Evolutionary conservation across 169 alveolate genomes (phyloP).

Genomic region (Plasmodium adleri): DNA sequence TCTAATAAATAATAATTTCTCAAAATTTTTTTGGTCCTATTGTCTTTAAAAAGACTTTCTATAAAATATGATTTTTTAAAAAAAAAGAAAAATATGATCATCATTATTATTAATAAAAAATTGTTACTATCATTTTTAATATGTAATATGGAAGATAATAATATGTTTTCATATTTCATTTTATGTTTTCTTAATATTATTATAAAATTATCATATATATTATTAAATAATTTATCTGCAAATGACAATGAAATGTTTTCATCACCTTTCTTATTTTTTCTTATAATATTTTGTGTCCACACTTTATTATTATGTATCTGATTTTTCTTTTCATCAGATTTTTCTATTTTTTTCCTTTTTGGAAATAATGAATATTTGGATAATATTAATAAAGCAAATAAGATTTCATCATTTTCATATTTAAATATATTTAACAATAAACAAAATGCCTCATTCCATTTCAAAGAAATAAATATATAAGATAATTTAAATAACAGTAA

Average conservation of each 20-base stretch:
- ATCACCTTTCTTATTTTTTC: too few relatives aligned
- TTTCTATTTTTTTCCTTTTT: background rate
- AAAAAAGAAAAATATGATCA: constrained; percentile 37
- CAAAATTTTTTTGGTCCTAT: background rate
- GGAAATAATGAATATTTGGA: background rate
- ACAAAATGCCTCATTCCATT: constrained; percentile 37
- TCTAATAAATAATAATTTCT: constrained; percentile 22
- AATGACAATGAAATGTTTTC: background rate
- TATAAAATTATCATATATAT: constrained; percentile 8
- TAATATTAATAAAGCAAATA: constrained; percentile 15
- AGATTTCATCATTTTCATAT: constrained; percentile 9
- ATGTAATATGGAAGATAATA: constrained; percentile 12
- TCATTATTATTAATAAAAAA: constrained; percentile 12
- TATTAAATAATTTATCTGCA: background rate
- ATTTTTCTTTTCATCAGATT: background rate
- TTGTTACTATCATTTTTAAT: constrained; percentile 7
- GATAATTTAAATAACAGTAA: constrained; percentile 16
- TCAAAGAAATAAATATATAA: constrained; percentile 9
- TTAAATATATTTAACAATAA: constrained; percentile 29
- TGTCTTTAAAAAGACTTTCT: constrained; percentile 6
- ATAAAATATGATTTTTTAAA: constrained; percentile 43
- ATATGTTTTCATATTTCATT: constrained; percentile 10
- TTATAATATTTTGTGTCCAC: too few relatives aligned
- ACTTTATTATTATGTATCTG: too few relatives aligned
- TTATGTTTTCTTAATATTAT: background rate